These are phyloP conservation scores for Aspergillus coremiiformis DNA, from an alignment of 495 filamentous ascomycete species.

Conservation along the genomic window DNA sequence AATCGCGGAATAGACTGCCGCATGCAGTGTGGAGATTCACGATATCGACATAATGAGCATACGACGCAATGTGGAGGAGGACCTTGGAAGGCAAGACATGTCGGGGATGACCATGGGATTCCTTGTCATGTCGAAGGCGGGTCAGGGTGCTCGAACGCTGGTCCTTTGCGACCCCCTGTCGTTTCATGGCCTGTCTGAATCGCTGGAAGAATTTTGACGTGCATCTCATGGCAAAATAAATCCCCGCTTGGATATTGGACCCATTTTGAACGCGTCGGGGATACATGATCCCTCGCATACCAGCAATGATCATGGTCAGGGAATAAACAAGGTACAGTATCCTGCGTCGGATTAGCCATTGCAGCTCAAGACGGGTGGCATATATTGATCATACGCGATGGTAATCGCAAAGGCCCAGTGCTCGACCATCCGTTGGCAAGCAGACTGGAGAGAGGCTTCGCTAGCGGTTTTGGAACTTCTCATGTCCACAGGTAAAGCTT, in stretches of 20 bases:
- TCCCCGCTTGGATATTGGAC: not conserved
- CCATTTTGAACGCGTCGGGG: not conserved
- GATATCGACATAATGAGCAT: not conserved
- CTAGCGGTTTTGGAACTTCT: not conserved
- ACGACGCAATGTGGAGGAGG: not conserved
- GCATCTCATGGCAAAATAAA: not conserved
- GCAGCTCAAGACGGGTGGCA: not conserved
- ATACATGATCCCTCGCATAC: not conserved
- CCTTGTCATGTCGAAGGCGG: not conserved
- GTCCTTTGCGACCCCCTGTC: not conserved
- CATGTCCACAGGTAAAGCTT: not conserved
- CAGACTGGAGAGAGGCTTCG: not conserved
- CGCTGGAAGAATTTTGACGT: not conserved
- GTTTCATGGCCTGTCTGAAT: not conserved
- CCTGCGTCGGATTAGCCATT: not conserved
- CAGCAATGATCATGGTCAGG: not conserved
- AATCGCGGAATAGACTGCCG: not conserved
- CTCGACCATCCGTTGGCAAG: not conserved
- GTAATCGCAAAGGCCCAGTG: not conserved
- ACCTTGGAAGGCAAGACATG: not conserved
- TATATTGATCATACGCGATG: not conserved
- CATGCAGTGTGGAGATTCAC: not conserved
- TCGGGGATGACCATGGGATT: not conserved
- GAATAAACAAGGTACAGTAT: not conserved
- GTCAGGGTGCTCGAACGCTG: not conserved